A percentile compares a stretch with the other conserved stretches of the same genome.
Evolutionary conservation across 2,329 filamentous ascomycete species (phyloP).

Genomic region (Colletotrichum nymphaeae): DNA sequence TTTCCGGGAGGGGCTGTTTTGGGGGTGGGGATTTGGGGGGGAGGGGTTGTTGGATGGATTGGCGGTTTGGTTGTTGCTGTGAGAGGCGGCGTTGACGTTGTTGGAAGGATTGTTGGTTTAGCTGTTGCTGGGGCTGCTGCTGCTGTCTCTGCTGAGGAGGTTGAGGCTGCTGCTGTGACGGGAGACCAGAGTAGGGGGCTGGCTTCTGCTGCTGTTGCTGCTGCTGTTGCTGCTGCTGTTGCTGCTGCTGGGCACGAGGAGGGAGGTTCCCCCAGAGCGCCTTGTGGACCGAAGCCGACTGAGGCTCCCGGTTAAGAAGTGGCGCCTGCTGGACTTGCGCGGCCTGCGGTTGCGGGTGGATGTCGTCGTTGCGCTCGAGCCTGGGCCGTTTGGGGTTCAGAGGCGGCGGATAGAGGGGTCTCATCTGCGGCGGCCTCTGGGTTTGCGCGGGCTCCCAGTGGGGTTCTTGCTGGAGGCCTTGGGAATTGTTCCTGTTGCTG

Average conservation of each 20-base stretch:
- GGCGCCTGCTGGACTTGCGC: conserved; percentile 26
- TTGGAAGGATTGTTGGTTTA: conserved; percentile 37
- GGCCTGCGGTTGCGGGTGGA: conserved; percentile 21
- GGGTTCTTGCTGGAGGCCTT: conserved; percentile 13
- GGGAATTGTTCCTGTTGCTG: not conserved
- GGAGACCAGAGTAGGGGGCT: conserved; percentile 31
- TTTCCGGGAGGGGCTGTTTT: conserved; percentile 14
- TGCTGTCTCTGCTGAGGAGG: conserved; percentile 28
- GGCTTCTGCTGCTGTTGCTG: conserved; percentile 26
- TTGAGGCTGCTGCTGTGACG: conserved; percentile 37
- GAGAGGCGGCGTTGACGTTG: conserved; percentile 39
- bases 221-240: conserved; percentile 27
- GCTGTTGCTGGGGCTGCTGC: conserved; percentile 26
- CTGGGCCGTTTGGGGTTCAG: conserved; percentile 24
- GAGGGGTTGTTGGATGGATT: conserved; percentile 37
- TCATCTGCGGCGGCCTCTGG: conserved; percentile 30
- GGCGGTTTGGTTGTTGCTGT: conserved; percentile 35
- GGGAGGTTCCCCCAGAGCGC: conserved; percentile 26
- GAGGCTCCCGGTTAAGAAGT: conserved; percentile 10
- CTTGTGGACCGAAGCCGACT: conserved; percentile 22
- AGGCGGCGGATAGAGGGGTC: conserved; percentile 29
- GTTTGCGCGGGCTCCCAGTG: not conserved
- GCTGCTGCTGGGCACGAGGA: conserved; percentile 16
- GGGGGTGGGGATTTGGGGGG: conserved; percentile 27
- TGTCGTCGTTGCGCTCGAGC: conserved; percentile 18